Evolutionary conservation across 108 stramenopile species (phyloP), one percentile per base, ranked within the genome.

Genomic region (Discostella stelligeroides): DNA sequence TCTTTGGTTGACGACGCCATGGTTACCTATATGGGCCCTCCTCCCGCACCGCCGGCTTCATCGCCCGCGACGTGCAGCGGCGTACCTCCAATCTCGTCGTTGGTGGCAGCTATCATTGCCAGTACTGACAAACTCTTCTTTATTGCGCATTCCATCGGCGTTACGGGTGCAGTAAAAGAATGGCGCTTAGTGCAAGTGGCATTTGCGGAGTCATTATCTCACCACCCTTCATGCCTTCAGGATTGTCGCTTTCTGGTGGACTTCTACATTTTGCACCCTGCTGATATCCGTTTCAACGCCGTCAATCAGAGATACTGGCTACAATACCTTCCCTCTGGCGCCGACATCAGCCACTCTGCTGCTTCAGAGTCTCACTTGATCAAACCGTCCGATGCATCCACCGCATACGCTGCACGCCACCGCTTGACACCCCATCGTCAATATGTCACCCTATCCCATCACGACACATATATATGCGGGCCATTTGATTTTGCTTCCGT

Each of bases 11-110:
- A n/a, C n/a, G n/a, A 13, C 48, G 17, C 48, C 48, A 0, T 18
- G 48, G 15, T 49, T 49, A n/a, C n/a, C 48, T 49, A 49, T 17
- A 49, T 23, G 7, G 48, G 48, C 12, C 48, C 48, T 7, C 48
- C 48, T 5, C 48, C 48, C 0, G 12, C 48, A 4, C 15, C 48
- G 4, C 48, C 48, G 7, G 6, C n/a, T 6, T 49, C 7, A 18
- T 6, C 48, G 0, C 20, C 48, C 23, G 7, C 13, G 1, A 18
- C 48, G 48, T n/a, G n/a, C n/a, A n/a, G n/a, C n/a, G n/a, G n/a
- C n/a, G n/a, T 49, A 0, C 48, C 48, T 49, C 48, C 48, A 1
- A 7, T 23, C 7, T 14, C 48, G 5, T 23, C n/a, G 21, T 13
- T 49, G 5, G 48, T 23, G 7, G 6, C 20, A 23, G 21, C 20